Base-by-base conservation (phyloP, 805 yeast species). In the Metschnikowia hibisci region DNA sequence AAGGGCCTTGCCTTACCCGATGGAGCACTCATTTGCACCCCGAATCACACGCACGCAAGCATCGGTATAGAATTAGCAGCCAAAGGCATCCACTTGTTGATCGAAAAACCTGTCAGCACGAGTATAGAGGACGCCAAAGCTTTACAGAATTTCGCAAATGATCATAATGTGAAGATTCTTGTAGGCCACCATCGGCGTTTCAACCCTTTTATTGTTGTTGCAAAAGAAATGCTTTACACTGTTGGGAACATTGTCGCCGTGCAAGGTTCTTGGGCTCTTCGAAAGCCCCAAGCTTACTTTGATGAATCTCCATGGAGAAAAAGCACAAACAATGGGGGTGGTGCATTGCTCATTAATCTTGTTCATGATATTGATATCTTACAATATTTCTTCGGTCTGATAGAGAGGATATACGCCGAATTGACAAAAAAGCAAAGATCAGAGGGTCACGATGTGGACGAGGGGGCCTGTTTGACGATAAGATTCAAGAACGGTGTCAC, bases 131-230 rank as follows among this genome's bases (percentile, higher is more conserved):
- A 67, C 18, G 63, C 66, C 18, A 58, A 50, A 23, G 60, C 64
- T 7, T 47, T 67, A 28, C 56, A 58, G 18, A 52, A 55, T 12
- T 61, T 48, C 38, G 55, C 62, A 29, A 32, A 50, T 22, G 22
- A 44, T n/a, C 48, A 52, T 22, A 45, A 54, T 27, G 64, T 66
- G 12, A 56, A 58, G 41, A 50, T 67, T 16, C 51, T 67, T 18
- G 63, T 67, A 20, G 73, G 73, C 3, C 73, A 67, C 46, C 73
- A 67, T 48, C 55, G 73, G 32, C 53, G 73, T 13, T 67, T 67
- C 48, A 67, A 67, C 47, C 71, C 73, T 2, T 65, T 57, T 42
- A 64, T 67, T n/a, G 51, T 66, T 14, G 57, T 61, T 23, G 57
- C 69, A 16, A 65, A 63, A 46, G 53, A 57, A 25, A 56, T 57